phyloP scores from a whole-genome alignment of 345 rosid genomes.

The Adansonia digitata region DNA sequence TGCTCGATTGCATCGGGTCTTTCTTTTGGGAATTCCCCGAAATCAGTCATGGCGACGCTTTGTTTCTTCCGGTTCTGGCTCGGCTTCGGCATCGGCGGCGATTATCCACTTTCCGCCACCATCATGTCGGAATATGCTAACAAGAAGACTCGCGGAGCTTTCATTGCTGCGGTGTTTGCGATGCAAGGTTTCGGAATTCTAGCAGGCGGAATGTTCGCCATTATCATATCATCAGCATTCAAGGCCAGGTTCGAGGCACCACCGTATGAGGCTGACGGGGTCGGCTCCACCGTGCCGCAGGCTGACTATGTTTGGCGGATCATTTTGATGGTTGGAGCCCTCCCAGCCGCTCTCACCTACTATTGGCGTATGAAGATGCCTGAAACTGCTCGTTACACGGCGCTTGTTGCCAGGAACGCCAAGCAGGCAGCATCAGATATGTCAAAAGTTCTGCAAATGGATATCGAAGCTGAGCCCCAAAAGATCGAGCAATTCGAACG shows the following conservation, averaged over 20 bases:
- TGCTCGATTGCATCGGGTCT: constrained; percentile 62
- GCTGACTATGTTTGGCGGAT: no score
- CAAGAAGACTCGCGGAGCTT: no score
- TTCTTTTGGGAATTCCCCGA: constrained; percentile 43
- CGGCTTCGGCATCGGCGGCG: no score
- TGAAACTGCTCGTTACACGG: constrained; percentile 83
- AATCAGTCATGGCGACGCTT: constrained; percentile 55
- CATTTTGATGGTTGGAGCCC: constrained; percentile 69
- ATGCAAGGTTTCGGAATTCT: constrained; percentile 80
- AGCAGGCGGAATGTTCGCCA: constrained; percentile 67
- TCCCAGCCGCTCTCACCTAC: constrained; percentile 73
- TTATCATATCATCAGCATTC: constrained; percentile 46
- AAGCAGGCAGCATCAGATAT: constrained; percentile 70
- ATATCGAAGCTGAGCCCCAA: constrained; percentile 49
- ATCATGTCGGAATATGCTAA: no score
- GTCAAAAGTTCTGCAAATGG: constrained; percentile 72
- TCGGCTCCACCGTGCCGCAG: constrained; percentile 52
- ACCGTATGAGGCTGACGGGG: constrained; percentile 34
- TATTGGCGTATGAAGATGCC: constrained; percentile 86
- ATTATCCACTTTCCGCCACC: no score
- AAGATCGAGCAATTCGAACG: constrained; percentile 23
- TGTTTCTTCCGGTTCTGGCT: no score
- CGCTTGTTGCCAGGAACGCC: constrained; percentile 71
- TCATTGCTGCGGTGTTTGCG: no score
- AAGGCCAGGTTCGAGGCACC: constrained; percentile 46